These are phyloP conservation scores for Skeletonema costatum DNA, from an alignment of 108 stramenopile genomes.

Conservation along the genomic window DNA sequence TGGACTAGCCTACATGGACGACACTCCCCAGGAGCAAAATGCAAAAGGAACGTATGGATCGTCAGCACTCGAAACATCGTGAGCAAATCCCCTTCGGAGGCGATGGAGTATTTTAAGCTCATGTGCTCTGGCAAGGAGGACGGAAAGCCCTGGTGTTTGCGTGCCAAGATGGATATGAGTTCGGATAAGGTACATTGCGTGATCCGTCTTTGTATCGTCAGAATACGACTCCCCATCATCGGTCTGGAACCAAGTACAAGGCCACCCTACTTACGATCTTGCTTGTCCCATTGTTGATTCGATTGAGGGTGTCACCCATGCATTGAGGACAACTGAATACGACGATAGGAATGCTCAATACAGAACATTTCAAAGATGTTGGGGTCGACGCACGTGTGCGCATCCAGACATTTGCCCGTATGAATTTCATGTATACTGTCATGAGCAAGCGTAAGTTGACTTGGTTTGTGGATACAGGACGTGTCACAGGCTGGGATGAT, in stretches of 20 bases:
- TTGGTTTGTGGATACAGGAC: conserved; percentile 97
- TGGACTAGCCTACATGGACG: conserved; percentile 98
- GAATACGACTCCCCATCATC: conserved; percentile 94
- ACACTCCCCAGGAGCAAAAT: conserved; percentile 96
- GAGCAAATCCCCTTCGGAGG: conserved; percentile 74
- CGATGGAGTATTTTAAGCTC: conserved; percentile 80
- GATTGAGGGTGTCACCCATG: conserved; percentile 98
- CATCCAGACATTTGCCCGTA: conserved; percentile 95
- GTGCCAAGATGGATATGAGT: conserved; percentile 97
- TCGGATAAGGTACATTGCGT: conserved; percentile 96
- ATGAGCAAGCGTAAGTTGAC: conserved; percentile 97
- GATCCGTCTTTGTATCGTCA: conserved; percentile 98
- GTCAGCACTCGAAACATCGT: conserved; percentile 81
- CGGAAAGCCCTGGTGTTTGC: conserved; percentile 91
- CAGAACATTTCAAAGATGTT: conserved; percentile 89
- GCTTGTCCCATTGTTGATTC: conserved; percentile 99
- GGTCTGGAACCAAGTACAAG: conserved; percentile 95
- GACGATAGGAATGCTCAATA: conserved; percentile 98
- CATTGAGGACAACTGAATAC: conserved; percentile 98
- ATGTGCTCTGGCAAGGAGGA: conserved; percentile 87
- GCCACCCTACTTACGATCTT: conserved; percentile 99
- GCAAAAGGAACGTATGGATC: conserved; percentile 82
- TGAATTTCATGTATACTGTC: conserved; percentile 97
- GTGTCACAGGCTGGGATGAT: conserved; percentile 98
- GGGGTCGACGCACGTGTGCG: conserved; percentile 86